Base-by-base conservation (phyloP, 176 grass and related monocot genomes). In the Neostapfia colusana region DNA sequence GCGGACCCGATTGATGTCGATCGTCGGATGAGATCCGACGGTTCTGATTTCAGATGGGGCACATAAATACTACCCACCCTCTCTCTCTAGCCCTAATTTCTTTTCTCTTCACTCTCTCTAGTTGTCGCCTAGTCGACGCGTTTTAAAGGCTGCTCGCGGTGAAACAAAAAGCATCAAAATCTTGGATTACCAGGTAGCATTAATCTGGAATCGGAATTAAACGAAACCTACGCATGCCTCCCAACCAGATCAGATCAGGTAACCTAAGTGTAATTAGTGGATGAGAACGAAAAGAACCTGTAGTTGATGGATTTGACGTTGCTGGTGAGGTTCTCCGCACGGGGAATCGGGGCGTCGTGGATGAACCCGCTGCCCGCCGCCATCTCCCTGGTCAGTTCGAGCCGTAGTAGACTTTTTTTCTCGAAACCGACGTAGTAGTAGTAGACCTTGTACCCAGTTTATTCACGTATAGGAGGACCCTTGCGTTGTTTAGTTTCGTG, bases 301-400 rank as follows among this genome's bases (percentile, higher is more conserved):
- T 97, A 95, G 68, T 91, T 84, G 84, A 95, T 75, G 25, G 92
- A 95, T 59, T 55, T 89, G 40, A 95, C 75, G 74, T 91, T 95
- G 74, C 59, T 80, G 60, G 56, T 79, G 60, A 95, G 83, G 70
- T 91, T 95, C 25, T 91, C 92, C 21, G 59, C 69, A 25, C 91
- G 85, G 53, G 90, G 11, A 49, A 97, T 85, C 17, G 82, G 84
- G 28, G 80, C 60, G 51, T 90, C 79, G 65, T 81, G 82, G 51
- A 70, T 60, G 69, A 60, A 16, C 70, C 62, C 50, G 37, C 65
- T 24, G 55, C 70, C 77, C 65, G 78, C 72, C 67, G 75, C 80
- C 67, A 64, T 70, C 60, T 70, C n/a, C n/a, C n/a, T n/a, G n/a
- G n/a, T n/a, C n/a, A n/a, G n/a, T 36, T 49, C 42, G 59, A 50